Percentiles rank a stretch among this genome's conserved stretches.
These are phyloP conservation scores for Lasiodiplodia sp. DNA, from an alignment of 2,329 filamentous ascomycete genomes.

Conservation along the genomic window DNA sequence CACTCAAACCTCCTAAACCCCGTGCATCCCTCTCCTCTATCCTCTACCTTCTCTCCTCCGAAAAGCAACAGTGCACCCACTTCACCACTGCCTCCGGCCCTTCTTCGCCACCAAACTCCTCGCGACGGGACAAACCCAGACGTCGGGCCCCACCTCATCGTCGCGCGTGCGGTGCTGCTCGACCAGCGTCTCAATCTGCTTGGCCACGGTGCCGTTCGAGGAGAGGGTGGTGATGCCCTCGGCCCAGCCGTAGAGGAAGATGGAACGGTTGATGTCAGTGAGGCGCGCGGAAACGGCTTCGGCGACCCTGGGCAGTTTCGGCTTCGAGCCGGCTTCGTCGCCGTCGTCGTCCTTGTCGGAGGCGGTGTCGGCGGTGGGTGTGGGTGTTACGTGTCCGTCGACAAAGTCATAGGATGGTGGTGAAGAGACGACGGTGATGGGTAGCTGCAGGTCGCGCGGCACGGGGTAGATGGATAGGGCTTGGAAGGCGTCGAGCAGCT, in stretches of 20 bases:
- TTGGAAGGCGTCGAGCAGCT: slow-evolving; percentile 31
- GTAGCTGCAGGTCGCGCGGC: slow-evolving; percentile 64
- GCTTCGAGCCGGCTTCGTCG: slow-evolving; percentile 41
- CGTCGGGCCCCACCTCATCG: slow-evolving; percentile 62
- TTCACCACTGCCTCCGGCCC: slow-evolving; percentile 19
- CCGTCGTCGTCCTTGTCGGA: not conserved
- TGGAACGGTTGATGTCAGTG: slow-evolving; percentile 70
- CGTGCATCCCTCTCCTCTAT: not conserved
- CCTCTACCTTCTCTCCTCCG: not conserved
- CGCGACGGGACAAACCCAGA: slow-evolving; percentile 71
- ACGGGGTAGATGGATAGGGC: slow-evolving; percentile 61
- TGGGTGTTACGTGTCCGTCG: not conserved
- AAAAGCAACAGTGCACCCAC: not conserved
- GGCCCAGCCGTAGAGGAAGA: slow-evolving; percentile 77
- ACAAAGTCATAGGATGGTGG: slow-evolving; percentile 33
- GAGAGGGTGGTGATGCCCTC: slow-evolving; percentile 70
- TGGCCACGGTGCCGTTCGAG: slow-evolving; percentile 72
- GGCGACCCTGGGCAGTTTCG: slow-evolving; percentile 49
- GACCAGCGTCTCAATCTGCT: slow-evolving; percentile 67
- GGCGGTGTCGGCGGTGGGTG: too few species aligned
- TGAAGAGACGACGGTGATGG: slow-evolving; percentile 62
- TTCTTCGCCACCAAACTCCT: slow-evolving; percentile 70
- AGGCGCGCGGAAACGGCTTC: slow-evolving; percentile 56
- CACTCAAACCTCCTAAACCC: too few species aligned
- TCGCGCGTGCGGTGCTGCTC: slow-evolving; percentile 59